Evolutionary conservation across 148 eudicot genomes (phyloP).

Genomic region (Cornus suecica): DNA sequence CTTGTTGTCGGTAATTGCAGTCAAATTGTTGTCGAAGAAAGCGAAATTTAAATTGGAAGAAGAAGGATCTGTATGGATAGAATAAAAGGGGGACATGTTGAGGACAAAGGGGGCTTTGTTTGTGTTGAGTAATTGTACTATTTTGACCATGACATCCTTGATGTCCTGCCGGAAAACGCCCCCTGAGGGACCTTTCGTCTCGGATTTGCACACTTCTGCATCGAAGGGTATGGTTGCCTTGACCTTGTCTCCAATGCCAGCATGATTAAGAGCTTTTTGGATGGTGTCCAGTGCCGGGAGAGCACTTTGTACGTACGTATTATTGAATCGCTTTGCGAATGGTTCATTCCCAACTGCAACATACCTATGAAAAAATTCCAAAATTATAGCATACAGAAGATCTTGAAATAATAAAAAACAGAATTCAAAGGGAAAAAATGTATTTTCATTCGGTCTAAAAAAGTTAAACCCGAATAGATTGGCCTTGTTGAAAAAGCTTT

Average conservation of each 20-base stretch:
- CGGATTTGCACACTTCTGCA: conserved; percentile 70
- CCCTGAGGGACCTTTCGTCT: conserved; percentile 46
- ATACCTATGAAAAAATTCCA: conserved; percentile 33
- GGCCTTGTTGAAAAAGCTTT: too few relatives aligned
- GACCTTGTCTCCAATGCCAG: conserved; percentile 45
- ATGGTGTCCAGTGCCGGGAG: conserved; percentile 72
- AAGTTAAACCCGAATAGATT: too few relatives aligned
- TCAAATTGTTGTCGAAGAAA: conserved; percentile 24
- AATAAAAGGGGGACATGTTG: conserved; percentile 32
- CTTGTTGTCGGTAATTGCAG: conserved; percentile 14
- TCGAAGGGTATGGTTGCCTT: conserved; percentile 78
- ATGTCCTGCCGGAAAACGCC: conserved; percentile 63
- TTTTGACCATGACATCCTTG: conserved; percentile 45
- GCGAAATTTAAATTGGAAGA: conserved; percentile 31
- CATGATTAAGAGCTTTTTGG: conserved; percentile 63
- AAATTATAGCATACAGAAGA: not conserved
- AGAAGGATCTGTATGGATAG: conserved; percentile 18
- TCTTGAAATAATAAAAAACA: not conserved
- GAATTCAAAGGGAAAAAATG: not conserved
- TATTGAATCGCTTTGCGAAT: conserved; percentile 61
- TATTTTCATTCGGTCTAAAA: not conserved
- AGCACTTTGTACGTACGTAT: conserved; percentile 33
- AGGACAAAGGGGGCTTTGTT: conserved; percentile 24
- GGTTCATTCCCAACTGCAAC: conserved; percentile 94
- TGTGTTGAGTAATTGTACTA: conserved; percentile 25